Percentiles rank a stretch among this genome's conserved stretches.
Conservation (phyloP, 768 basidiomycete species). For the Bullera alba region DNA sequence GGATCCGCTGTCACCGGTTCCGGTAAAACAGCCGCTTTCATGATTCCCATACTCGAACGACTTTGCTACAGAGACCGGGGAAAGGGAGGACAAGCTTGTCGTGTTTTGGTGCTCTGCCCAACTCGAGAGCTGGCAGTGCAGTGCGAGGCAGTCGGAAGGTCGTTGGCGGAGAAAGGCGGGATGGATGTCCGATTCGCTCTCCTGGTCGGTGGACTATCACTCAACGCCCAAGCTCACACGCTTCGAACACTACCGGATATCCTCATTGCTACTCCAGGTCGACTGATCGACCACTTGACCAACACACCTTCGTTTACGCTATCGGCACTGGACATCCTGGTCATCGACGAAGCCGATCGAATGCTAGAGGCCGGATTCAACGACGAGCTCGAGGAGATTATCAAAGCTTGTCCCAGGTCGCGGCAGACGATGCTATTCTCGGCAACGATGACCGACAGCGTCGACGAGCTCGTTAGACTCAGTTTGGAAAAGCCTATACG, state of each 20-base stretch:
- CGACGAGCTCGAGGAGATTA: slow-evolving; percentile 88
- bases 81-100: slow-evolving; percentile 57
- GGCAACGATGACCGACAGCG: slow-evolving; percentile 96
- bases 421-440: slow-evolving; percentile 99
- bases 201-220: slow-evolving; percentile 87
- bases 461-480: slow-evolving; percentile 87
- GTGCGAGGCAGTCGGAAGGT: slow-evolving; percentile 83
- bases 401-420: slow-evolving; percentile 69
- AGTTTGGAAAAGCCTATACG: slow-evolving; percentile 87
- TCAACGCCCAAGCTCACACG: slow-evolving; percentile 82
- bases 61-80: slow-evolving; percentile 85
- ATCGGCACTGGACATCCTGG: slow-evolving; percentile 83
- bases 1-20: slow-evolving; percentile 95
- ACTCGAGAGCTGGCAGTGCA: slow-evolving; percentile 95
- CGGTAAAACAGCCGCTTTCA: slow-evolving; percentile 96
- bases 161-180: slow-evolving; percentile 54
- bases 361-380: slow-evolving; percentile 87
- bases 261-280: slow-evolving; percentile 92
- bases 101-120: slow-evolving; percentile 87
- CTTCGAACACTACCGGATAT: slow-evolving; percentile 85
- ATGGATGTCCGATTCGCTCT: slow-evolving; percentile 82
- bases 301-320: slow-evolving; percentile 90
- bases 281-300: slow-evolving; percentile 92
- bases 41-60: slow-evolving; percentile 86
- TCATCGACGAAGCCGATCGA: slow-evolving; percentile 95